Conservation (phyloP, 331 rosid species). For the Malus hybrid region DNA sequence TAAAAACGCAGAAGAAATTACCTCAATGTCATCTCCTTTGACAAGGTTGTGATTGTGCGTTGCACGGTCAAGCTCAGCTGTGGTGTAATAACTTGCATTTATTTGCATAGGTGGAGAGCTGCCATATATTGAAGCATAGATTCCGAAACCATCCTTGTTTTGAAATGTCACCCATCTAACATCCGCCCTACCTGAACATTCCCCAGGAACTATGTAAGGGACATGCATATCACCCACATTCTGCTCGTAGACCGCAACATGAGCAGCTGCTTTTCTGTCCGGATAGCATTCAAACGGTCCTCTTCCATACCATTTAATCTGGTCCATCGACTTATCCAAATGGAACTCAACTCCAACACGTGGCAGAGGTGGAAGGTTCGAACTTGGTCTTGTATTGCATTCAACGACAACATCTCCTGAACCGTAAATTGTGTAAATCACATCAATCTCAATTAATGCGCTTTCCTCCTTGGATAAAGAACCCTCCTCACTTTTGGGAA, state of each 20-base stretch:
- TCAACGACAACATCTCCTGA: constrained; percentile 77
- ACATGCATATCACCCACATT: constrained; percentile 71
- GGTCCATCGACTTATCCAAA: constrained; percentile 62
- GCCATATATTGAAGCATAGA: constrained; percentile 75
- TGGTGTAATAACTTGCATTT: constrained; percentile 77
- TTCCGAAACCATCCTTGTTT: constrained; percentile 63
- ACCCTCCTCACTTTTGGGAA: constrained; percentile 29
- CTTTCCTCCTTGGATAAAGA: constrained; percentile 19
- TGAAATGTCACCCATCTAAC: constrained; percentile 85
- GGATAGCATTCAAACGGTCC: constrained; percentile 98
- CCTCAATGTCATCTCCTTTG: constrained; percentile 85
- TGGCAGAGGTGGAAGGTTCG: constrained; percentile 83
- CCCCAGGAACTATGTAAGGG: constrained; percentile 87
- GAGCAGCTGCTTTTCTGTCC: constrained; percentile 85
- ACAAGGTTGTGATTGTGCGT: constrained; percentile 58
- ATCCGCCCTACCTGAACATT: constrained; percentile 87
- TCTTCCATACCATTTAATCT: constrained; percentile 77
- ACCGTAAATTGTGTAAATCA: constrained; percentile 50
- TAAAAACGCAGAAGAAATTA: constrained; percentile 16
- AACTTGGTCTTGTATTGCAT: constrained; percentile 51
- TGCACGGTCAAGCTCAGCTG: constrained; percentile 74
- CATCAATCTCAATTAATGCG: constrained; percentile 41
- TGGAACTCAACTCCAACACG: constrained; percentile 78
- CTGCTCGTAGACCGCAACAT: constrained; percentile 57
- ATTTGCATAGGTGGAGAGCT: constrained; percentile 84